Evolutionary conservation across 495 filamentous ascomycete genomes (phyloP), one percentile per base, ranked within the genome.

Genomic region (Penicillium herquei): DNA sequence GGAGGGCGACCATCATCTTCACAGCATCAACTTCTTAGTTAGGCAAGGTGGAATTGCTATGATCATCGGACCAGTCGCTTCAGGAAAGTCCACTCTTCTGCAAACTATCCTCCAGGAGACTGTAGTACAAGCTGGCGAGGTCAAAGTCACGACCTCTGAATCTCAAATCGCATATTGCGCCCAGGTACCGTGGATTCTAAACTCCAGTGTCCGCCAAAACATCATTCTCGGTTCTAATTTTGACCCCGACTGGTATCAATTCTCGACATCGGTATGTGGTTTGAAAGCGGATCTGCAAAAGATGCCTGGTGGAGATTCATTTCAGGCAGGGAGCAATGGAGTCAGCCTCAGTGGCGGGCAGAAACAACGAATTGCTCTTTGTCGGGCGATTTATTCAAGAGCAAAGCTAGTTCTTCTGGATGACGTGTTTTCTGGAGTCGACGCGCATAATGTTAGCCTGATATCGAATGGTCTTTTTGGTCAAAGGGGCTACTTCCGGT

Each of bases 281-380:
- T 51, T 77, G 0, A 50, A 62, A 17, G 17, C 48, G 0, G 70
- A 75, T 58, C 37, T 76, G 9, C 32, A 44, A 7, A 48, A 34
- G 3, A 45, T 59, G 13, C 43, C 87, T 0, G 77, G 84, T 56
- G 82, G 87, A 8, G 91, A 94, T 58, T 61, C 74, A 49, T 92
- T 89, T 0, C 83, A 89, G 64, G 89, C 93, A 57, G 91, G 90
- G 13, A 89, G 91, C 61, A 79, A 87, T 17, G 91, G 91, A 30
- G 88, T 91, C 58, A 90, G 86, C 1, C 81, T 94, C 5, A 91
- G 87, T 40, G 91, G 91, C 39, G 91, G 91, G 3, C 91, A 94
- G 66, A 92, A 91, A 61, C 87, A 92, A 62, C 45, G 48, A 30
- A 51, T 49, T n/a, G 34, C 64, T 6, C 59, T 67, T 17, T 58